Conservation (phyloP, 2,329 filamentous ascomycete species). For the Diaporthe citriasiana region DNA sequence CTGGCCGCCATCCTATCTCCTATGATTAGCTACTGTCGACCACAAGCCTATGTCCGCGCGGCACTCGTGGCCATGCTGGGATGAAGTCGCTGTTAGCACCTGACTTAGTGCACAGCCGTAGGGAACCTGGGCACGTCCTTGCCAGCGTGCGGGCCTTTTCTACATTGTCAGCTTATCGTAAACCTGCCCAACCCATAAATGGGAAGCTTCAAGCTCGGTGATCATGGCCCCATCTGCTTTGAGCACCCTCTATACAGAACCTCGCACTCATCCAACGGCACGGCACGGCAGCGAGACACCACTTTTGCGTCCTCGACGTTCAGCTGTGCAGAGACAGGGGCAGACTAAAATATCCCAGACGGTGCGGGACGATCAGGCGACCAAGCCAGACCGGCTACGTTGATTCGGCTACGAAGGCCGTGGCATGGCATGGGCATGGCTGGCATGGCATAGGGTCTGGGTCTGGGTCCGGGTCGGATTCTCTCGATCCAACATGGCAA, state of each 20-base stretch:
- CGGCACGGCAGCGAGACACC: neutral
- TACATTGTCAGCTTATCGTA: no score
- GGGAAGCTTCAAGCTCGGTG: no score
- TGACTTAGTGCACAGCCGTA: slow-evolving; percentile 10
- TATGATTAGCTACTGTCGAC: neutral
- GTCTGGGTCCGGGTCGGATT: neutral
- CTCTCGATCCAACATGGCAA: neutral
- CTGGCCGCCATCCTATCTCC: neutral
- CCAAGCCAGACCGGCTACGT: neutral
- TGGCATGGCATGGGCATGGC: neutral
- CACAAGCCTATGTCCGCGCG: neutral
- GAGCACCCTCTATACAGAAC: neutral
- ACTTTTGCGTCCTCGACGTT: neutral
- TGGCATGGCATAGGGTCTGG: neutral
- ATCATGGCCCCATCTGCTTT: neutral
- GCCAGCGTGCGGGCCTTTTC: neutral
- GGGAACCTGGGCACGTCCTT: slow-evolving; percentile 11
- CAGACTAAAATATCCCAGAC: neutral
- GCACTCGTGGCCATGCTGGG: neutral
- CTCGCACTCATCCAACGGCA: neutral
- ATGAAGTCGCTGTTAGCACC: no score
- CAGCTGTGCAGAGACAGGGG: no score
- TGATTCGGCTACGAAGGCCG: neutral
- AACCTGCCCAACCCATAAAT: no score
- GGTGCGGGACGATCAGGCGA: slow-evolving; percentile 18